Evolutionary conservation across 768 basidiomycete genomes (phyloP).

Genomic region (Botryobasidium botryosum): DNA sequence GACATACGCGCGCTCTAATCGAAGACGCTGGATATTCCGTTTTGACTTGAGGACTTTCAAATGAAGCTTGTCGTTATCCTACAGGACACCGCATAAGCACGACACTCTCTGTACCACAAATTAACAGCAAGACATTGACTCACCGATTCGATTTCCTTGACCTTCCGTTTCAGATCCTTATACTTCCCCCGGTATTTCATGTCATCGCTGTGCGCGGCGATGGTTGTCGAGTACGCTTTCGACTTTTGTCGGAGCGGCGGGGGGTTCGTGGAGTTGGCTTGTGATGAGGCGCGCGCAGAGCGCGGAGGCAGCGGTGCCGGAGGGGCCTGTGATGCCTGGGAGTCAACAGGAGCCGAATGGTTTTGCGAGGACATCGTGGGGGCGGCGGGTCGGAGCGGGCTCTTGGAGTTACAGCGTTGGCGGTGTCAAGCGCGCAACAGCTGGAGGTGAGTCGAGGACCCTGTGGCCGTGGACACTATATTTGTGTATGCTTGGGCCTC

Average conservation of each 20-base stretch:
- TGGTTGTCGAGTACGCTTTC: constrained; percentile 2
- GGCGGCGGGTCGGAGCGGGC: too few relatives aligned
- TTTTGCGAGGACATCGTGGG: too few relatives aligned
- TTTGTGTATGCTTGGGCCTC: too few relatives aligned
- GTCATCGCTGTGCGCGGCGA: constrained; percentile 6
- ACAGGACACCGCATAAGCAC: not conserved
- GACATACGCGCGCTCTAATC: constrained; percentile 11
- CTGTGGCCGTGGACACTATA: too few relatives aligned
- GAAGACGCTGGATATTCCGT: constrained; percentile 10
- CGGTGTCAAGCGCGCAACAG: too few relatives aligned
- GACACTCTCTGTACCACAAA: not conserved
- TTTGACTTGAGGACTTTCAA: constrained; percentile 12
- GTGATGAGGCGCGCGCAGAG: not conserved
- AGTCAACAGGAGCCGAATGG: too few relatives aligned
- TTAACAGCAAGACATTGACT: not conserved
- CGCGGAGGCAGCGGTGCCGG: too few relatives aligned
- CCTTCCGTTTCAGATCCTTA: constrained; percentile 11
- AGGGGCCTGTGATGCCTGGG: too few relatives aligned
- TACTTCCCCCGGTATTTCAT: constrained; percentile 12
- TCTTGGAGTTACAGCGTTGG: too few relatives aligned
- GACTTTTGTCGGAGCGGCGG: constrained; percentile 1
- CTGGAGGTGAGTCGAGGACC: too few relatives aligned
- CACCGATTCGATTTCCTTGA: constrained; percentile 11
- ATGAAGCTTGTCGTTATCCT: constrained; percentile 12
- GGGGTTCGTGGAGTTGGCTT: not conserved